Evolutionary conservation across 306 rosid species (phyloP), one percentile per base, ranked within the genome.

Genomic region (Pyrus pyrifolia): DNA sequence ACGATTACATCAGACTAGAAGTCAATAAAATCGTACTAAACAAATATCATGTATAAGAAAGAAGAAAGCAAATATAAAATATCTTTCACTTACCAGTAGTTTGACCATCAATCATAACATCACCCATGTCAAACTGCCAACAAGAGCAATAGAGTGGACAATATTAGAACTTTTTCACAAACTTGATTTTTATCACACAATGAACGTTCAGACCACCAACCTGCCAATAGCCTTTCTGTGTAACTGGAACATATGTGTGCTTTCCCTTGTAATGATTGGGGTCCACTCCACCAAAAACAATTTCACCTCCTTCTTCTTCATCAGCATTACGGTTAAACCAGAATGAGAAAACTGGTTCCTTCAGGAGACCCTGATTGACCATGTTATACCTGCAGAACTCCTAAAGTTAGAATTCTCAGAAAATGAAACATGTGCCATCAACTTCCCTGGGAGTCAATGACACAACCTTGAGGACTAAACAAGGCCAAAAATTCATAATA

Each of bases 181-280:
- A 5, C 15, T 21, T 19, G 13, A 42, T 49, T 55, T 14, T 58
- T 2, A 66, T 25, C 44, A 72, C 33, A 53, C 63, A 35, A 38
- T 23, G n/a, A 25, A 79, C 30, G 13, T 74, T 46, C 5, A 15
- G 38, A 66, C 35, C 58, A 82, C 88, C 58, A 82, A 91, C 98
- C 98, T 93, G 96, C 98, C 97, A 93, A 80, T 93, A 93, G 46
- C 97, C 97, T 61, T 93, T 83, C 68, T 75, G 83, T 0, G 96
- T 84, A 76, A 93, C 86, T 21, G 98, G 98, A 71, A 87, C 97
- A 81, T 87, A 93, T 58, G 98, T 89, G 79, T 91, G 98, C 58
- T 91, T 85, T 64, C 98, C 97, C 79, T 70, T 83, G 76, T 71
- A 87, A 77, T 88, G 98, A 71, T 88, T 33, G 27, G 87, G 79